Conservation (phyloP, 2,329 filamentous ascomycete genomes). For the Colletotrichum shisoi region DNA sequence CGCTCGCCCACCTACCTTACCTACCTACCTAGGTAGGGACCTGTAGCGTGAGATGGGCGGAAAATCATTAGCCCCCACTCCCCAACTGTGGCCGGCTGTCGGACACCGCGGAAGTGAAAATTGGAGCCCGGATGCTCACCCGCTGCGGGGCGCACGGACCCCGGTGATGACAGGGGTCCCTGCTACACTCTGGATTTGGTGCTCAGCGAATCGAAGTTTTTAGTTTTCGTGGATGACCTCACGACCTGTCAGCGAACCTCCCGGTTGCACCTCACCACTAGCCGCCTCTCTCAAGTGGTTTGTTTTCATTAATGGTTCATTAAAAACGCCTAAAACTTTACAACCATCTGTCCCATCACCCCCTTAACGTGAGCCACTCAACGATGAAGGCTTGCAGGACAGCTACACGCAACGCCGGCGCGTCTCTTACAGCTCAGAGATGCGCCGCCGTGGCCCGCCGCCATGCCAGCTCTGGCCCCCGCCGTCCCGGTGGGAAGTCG, state of each 20-base stretch:
- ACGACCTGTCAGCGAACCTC: conserved; percentile 37
- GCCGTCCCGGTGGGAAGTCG: conserved; percentile 19
- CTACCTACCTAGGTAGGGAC: no score
- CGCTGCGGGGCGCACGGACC: conserved; percentile 36
- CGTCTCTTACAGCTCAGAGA: conserved; percentile 35
- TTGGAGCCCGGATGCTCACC: conserved; percentile 23
- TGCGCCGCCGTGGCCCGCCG: conserved; percentile 29
- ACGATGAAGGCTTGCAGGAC: conserved; percentile 35
- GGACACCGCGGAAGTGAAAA: conserved; percentile 11
- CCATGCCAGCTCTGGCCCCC: conserved; percentile 26
- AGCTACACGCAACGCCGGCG: conserved; percentile 25
- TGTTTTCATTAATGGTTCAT: conserved; percentile 5
- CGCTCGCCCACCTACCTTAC: background rate
- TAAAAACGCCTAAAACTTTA: background rate
- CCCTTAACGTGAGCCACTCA: background rate
- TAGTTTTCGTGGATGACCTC: conserved; percentile 40
- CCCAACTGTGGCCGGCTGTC: conserved; percentile 14
- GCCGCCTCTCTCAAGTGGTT: background rate
- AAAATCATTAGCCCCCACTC: conserved; percentile 38
- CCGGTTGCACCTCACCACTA: conserved; percentile 17
- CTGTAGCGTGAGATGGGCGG: conserved; percentile 24
- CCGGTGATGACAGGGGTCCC: conserved; percentile 27
- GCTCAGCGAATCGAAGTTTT: conserved; percentile 36
- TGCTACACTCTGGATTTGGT: conserved; percentile 33
- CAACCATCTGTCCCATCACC: background rate